Evolutionary conservation across 1,284 basidiomycete genomes (phyloP), one percentile per base, ranked within the genome.

Genomic region (Trametes sp.): DNA sequence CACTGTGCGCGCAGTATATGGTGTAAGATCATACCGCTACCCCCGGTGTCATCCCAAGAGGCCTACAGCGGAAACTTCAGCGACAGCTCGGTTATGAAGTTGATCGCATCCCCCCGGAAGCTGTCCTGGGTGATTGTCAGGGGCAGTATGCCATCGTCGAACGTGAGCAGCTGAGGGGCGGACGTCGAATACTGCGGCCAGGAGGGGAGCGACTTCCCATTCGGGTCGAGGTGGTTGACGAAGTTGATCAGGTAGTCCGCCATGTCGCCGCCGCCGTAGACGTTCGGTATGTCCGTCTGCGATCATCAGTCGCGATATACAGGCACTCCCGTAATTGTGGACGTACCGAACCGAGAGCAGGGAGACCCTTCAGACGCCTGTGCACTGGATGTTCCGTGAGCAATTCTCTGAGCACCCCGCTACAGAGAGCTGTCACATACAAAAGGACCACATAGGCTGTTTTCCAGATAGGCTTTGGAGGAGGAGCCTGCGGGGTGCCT

Each of bases 381-480:
- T 68, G 80, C 62, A 81, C 83, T 85, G 46, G 4, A 19, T 9
- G 10, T 10, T 6, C 2, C 9, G 53, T 54, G 1, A 54, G 38
- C 41, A 28, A n/a, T n/a, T n/a, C n/a, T 23, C 13, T 14, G 28
- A 24, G 7, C 19, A 26, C 6, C 11, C n/a, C 1, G 6, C 11
- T 21, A 6, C 11, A 19, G 19, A 42, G 2, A 29, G 19, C 9
- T 5, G 10, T n/a, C 42, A 21, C 26, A 31, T 64, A 85, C 84
- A 29, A 70, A 78, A 87, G 0, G 79, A 78, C 82, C 84, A 87
- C 0, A 77, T 77, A 11, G 76, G 73, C 64, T 85, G 83, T 54
- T 80, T 80, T 0, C 69, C 75, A 0, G 82, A 74, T 1, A 72
- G 73, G 31, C 77, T 71, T 42, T 83, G 55, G 21, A 72, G 53